phyloP scores from a whole-genome alignment of 257 asterid species.

The Coffea canephora region DNA sequence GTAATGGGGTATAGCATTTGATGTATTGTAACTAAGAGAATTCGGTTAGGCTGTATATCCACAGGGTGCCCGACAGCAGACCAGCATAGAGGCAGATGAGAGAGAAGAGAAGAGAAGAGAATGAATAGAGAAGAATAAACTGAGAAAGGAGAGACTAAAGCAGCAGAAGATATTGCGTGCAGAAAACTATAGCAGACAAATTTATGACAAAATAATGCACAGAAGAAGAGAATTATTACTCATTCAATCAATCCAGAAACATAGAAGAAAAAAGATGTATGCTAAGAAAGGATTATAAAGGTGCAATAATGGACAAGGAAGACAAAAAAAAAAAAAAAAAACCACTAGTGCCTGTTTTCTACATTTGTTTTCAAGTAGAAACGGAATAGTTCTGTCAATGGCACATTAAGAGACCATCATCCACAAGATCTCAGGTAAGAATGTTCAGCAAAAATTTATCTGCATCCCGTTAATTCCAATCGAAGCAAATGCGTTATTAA shows the following conservation, averaged over 20 bases:
- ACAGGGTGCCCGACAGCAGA: slow-evolving; percentile 70
- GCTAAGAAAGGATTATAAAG: neutral
- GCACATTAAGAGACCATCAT: neutral
- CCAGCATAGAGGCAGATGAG: slow-evolving; percentile 75
- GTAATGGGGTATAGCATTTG: slow-evolving; percentile 99
- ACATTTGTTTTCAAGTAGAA: neutral
- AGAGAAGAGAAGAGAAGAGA: slow-evolving; percentile 86
- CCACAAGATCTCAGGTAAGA: neutral
- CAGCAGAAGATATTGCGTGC: slow-evolving; percentile 13
- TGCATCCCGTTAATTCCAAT: neutral
- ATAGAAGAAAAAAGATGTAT: neutral
- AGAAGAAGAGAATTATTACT: neutral
- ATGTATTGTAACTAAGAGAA: slow-evolving; percentile 97
- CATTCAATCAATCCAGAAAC: neutral
- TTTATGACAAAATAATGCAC: slow-evolving; percentile 7
- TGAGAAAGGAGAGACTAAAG: slow-evolving; percentile 44
- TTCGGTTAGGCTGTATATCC: slow-evolving; percentile 98
- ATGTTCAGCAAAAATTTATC: neutral
- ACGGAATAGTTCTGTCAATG: neutral
- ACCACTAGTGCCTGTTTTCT: neutral
- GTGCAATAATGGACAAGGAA: neutral
- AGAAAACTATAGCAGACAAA: slow-evolving; percentile 12
- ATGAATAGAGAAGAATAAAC: slow-evolving; percentile 63
- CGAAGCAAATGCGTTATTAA: neutral
- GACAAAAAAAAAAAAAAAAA: neutral